A percentile compares a stretch with the other conserved stretches of the same genome.
phyloP scores from a whole-genome alignment of 1,139 yeast genomes.

The Yamadazyma sp. region DNA sequence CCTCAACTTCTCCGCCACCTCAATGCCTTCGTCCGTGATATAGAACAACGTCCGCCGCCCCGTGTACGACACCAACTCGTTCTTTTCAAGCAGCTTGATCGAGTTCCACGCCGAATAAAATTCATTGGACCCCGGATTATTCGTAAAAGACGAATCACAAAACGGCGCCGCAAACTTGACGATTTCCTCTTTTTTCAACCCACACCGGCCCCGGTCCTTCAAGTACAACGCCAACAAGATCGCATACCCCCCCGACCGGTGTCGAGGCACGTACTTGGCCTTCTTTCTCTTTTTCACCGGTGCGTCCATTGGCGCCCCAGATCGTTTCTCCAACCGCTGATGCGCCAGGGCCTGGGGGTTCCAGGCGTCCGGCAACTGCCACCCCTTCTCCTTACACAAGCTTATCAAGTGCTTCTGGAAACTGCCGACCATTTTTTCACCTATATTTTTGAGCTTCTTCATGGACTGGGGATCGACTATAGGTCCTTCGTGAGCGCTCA shows the following conservation, averaged over 20 bases:
- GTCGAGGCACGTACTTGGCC: constrained; percentile 63
- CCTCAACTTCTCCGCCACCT: constrained; percentile 59
- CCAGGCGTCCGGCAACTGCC: constrained; percentile 40
- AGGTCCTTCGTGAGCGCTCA: constrained; percentile 40
- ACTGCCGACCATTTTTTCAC: constrained; percentile 57
- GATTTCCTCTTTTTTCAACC: constrained; percentile 63
- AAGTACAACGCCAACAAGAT: constrained; percentile 65
- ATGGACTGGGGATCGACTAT: constrained; percentile 54
- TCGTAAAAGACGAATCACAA: constrained; percentile 64
- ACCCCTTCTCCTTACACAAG: constrained; percentile 47
- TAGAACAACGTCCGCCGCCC: constrained; percentile 63
- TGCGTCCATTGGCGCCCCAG: constrained; percentile 8
- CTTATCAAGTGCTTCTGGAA: constrained; percentile 40
- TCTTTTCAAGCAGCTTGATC: constrained; percentile 59
- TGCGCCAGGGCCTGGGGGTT: constrained; percentile 9
- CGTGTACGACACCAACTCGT: constrained; percentile 56
- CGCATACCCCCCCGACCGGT: constrained; percentile 86
- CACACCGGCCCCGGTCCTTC: constrained; percentile 48
- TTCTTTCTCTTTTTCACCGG: constrained; percentile 27
- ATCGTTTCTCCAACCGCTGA: constrained; percentile 3
- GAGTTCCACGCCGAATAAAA: constrained; percentile 81
- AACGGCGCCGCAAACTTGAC: constrained; percentile 55
- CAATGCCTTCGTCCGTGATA: constrained; percentile 72
- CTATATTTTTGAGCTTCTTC: constrained; percentile 53
- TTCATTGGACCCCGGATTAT: constrained; percentile 61